Percentiles rank a stretch among this genome's conserved stretches.
Evolutionary conservation across 768 basidiomycete genomes (phyloP).

Genomic region (Amanita fuliginea): DNA sequence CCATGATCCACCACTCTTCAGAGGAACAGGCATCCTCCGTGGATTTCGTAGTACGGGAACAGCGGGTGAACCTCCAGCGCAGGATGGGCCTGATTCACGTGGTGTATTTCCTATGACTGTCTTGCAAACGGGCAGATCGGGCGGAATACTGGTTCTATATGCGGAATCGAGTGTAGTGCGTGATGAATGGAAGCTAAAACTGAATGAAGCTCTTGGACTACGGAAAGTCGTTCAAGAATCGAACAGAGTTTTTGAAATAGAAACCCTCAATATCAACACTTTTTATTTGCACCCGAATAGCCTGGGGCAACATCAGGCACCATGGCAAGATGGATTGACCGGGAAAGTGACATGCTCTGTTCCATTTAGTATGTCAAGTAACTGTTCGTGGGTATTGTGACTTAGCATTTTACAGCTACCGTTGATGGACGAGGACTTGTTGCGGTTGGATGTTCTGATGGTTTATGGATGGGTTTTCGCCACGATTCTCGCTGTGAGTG

Average conservation of each 20-base stretch:
- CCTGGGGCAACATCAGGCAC: slow-evolving; percentile 32
- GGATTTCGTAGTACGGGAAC: slow-evolving; percentile 36
- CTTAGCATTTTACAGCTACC: slow-evolving; percentile 42
- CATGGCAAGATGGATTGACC: slow-evolving; percentile 69
- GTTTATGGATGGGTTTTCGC: slow-evolving; percentile 95
- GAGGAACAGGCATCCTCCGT: slow-evolving; percentile 62
- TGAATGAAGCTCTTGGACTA: slow-evolving; percentile 80
- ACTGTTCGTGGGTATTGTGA: not conserved
- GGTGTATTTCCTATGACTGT: slow-evolving; percentile 82
- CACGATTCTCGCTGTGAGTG: slow-evolving; percentile 75
- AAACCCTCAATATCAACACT: slow-evolving; percentile 80
- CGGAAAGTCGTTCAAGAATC: slow-evolving; percentile 85
- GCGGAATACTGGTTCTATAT: slow-evolving; percentile 80
- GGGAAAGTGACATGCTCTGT: slow-evolving; percentile 93
- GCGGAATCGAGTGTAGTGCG: slow-evolving; percentile 72
- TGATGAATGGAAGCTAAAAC: slow-evolving; percentile 79
- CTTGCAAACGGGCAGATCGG: slow-evolving; percentile 79
- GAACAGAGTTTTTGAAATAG: slow-evolving; percentile 91
- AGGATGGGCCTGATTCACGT: slow-evolving; percentile 50
- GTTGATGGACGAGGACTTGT: slow-evolving; percentile 79
- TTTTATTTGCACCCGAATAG: slow-evolving; percentile 69
- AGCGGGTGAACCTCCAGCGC: slow-evolving; percentile 14
- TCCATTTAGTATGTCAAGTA: slow-evolving; percentile 64
- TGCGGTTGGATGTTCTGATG: slow-evolving; percentile 90
- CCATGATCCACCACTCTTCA: slow-evolving; percentile 67